These are phyloP conservation scores for Coemansia sp. DNA, from an alignment of 192 early-diverging fungal genomes.

Conservation along the genomic window DNA sequence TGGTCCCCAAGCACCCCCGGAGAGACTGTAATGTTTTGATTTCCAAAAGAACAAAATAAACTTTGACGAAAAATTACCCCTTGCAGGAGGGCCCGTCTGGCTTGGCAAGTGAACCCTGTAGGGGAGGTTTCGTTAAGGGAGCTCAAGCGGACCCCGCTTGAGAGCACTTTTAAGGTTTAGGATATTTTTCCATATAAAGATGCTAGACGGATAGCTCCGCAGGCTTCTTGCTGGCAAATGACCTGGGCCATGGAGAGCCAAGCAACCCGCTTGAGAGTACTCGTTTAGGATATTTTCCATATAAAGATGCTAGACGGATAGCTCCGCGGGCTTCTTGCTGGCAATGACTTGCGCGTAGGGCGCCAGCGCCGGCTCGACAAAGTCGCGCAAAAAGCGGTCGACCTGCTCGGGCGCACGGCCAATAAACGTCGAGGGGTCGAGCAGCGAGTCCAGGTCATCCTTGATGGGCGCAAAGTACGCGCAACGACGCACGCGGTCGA, in stretches of 20 bases:
- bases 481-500: slow-evolving; percentile 78
- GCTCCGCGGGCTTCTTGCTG: slow-evolving; percentile 42
- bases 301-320: slow-evolving; percentile 24
- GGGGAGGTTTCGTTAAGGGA: too few relatives aligned
- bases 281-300: too few relatives aligned
- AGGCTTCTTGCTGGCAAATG: too few relatives aligned
- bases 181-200: too few relatives aligned
- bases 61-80: too few relatives aligned
- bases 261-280: too few relatives aligned
- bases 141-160: too few relatives aligned
- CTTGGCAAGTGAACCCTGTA: too few relatives aligned
- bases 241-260: too few relatives aligned
- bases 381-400: slow-evolving; percentile 72
- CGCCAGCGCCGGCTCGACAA: slow-evolving; percentile 80
- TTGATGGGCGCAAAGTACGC: slow-evolving; percentile 87
- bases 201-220: too few relatives aligned
- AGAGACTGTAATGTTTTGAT: slow-evolving; percentile 37
- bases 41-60: background rate
- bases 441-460: slow-evolving; percentile 67
- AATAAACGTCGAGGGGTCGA: slow-evolving; percentile 90
- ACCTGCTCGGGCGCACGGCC: slow-evolving; percentile 95
- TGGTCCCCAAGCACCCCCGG: slow-evolving; percentile 28
- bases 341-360: slow-evolving; percentile 67
- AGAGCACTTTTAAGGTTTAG: too few relatives aligned
- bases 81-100: too few relatives aligned